phyloP scores from a whole-genome alignment of 2,329 filamentous ascomycete species.

The Tolypocladium tundrense region DNA sequence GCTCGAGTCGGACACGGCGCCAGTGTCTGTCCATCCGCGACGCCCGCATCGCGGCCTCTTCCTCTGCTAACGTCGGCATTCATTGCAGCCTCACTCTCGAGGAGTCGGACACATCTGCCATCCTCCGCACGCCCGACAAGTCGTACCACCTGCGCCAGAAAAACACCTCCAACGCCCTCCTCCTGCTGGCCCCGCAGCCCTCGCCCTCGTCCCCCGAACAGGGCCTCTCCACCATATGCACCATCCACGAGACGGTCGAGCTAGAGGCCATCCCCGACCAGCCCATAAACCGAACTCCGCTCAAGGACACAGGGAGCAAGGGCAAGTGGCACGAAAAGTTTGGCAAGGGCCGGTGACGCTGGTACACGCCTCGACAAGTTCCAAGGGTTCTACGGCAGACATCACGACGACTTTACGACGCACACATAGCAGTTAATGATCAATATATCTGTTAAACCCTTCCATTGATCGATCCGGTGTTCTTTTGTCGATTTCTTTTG shows the following conservation, averaged over 20 bases:
- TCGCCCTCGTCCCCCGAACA: slow-evolving; percentile 13
- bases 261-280: slow-evolving; percentile 34
- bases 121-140: slow-evolving; percentile 40
- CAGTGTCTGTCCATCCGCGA: slow-evolving; percentile 31
- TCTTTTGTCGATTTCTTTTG: too few species aligned
- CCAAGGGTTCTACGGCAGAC: too few species aligned
- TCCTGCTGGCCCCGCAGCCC: slow-evolving; percentile 34
- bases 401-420: neutral
- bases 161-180: slow-evolving; percentile 57
- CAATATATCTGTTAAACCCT: too few species aligned
- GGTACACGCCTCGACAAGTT: neutral
- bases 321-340: slow-evolving; percentile 55
- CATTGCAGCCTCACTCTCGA: slow-evolving; percentile 34
- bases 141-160: slow-evolving; percentile 54
- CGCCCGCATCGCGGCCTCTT: neutral
- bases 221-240: slow-evolving; percentile 39
- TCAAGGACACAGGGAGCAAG: slow-evolving; percentile 21
- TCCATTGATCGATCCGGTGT: too few species aligned
- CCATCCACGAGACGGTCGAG: slow-evolving; percentile 53
- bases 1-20: slow-evolving; percentile 42
- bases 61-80: neutral
- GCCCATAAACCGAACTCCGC: slow-evolving; percentile 16
- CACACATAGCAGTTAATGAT: neutral
- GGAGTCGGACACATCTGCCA: slow-evolving; percentile 36
- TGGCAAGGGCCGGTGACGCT: slow-evolving; percentile 27